Evolutionary conservation across 1,284 basidiomycete genomes (phyloP), one percentile per base, ranked within the genome.

Genomic region (Termitomyces sp.): DNA sequence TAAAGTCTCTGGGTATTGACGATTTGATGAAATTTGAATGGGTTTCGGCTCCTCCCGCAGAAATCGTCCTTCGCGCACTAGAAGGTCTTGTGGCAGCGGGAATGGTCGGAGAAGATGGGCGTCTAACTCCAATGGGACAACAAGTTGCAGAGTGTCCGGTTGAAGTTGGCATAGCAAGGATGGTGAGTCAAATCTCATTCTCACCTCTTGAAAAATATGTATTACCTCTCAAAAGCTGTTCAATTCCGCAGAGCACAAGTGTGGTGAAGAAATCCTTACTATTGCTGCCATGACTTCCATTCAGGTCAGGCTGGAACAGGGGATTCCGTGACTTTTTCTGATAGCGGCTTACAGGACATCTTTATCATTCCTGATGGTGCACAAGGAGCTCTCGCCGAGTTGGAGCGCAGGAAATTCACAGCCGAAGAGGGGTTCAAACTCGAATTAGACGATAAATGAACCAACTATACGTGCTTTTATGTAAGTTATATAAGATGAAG

Each of bases 21-120:
- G 93, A 99, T 68, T 68, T 99, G n/a, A 88, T 90, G 84, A 89
- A 86, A 64, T 97, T 99, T 65, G 93, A 97, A 63, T 99, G 93
- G 84, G 80, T 98, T 46, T 87, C 88, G 18, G 77, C 88, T 0
- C 96, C 96, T 16, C 90, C 92, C 2, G 83, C 87, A n/a, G 88
- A 91, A 66, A 88, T 86, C 62, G 80, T 98, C 34, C 72, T 94
- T 33, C 74, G 91, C 33, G 92, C 91, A 6, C 70, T 99, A 38
- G 93, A 97, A 66, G 77, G 78, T 18, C 71, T 91, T 10, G 76
- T 81, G 38, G 74, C 78, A 18, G 76, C 84, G n/a, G 84, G 81
- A 9, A 86, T 91, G 85, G 74, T 90, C 9, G 83, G 79, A 26
- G 79, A 83, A 43, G 79, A 84, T 61, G 88, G 87, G 4, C 72